These are phyloP conservation scores for Gaeumannomyces tritici DNA, from an alignment of 2,329 filamentous ascomycete genomes.

Conservation along the genomic window DNA sequence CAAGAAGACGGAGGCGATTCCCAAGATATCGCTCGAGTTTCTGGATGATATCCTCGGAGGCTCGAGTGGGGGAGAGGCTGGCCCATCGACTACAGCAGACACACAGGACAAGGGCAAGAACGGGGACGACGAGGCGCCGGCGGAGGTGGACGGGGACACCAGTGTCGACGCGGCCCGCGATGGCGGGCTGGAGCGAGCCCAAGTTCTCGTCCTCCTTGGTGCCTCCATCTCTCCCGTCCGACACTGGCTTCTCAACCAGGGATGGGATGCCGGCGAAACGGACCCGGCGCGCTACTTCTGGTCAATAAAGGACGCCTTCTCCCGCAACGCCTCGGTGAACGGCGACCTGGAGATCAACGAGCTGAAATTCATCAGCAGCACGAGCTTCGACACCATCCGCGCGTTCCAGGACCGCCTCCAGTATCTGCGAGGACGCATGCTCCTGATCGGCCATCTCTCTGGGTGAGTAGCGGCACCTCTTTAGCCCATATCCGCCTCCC, in stretches of 20 bases:
- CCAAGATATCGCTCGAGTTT: neutral
- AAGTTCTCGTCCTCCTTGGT: neutral
- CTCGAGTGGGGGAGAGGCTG: too few relatives aligned
- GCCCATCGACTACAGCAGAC: neutral
- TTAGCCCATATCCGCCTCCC: neutral
- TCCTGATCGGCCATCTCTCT: neutral
- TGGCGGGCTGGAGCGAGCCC: neutral
- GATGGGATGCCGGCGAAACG: neutral
- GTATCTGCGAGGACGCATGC: neutral
- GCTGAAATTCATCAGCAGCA: neutral
- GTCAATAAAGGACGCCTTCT: neutral
- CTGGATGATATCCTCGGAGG: neutral
- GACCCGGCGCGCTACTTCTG: constrained; percentile 1
- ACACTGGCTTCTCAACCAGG: constrained; percentile 1
- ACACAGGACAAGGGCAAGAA: neutral
- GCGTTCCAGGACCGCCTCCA: neutral
- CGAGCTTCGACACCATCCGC: neutral
- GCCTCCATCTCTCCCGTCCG: neutral
- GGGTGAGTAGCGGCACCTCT: neutral
- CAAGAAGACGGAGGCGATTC: neutral
- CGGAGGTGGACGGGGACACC: neutral
- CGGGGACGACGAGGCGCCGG: neutral
- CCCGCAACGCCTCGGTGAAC: neutral
- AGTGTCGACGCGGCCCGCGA: neutral
- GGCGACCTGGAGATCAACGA: neutral